phyloP scores from a whole-genome alignment of 2,329 filamentous ascomycete species.

The Elsinoe fawcettii region DNA sequence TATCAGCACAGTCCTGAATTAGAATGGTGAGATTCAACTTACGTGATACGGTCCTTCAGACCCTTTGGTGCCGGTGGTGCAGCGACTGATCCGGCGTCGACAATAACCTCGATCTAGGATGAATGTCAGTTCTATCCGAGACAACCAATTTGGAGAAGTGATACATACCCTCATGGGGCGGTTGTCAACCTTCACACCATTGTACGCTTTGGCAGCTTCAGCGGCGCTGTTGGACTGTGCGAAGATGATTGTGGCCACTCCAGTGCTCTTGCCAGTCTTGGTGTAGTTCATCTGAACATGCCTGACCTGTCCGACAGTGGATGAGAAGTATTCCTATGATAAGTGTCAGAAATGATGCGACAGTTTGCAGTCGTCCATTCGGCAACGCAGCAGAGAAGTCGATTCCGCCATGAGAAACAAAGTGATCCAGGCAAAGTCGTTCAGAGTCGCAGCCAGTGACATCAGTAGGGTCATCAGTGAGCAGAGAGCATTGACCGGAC shows the following conservation, averaged over 20 bases:
- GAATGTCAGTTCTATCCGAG: too few relatives aligned
- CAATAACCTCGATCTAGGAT: constrained; percentile 75
- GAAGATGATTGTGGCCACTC: constrained; percentile 86
- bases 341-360: constrained; percentile 20
- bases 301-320: constrained; percentile 84
- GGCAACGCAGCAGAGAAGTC: neutral
- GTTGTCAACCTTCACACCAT: constrained; percentile 84
- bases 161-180: constrained; percentile 76
- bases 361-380: neutral
- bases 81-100: constrained; percentile 66
- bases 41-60: constrained; percentile 77
- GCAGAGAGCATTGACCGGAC: constrained; percentile 16
- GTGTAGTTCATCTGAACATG: constrained; percentile 87
- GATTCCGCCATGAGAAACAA: constrained; percentile 15
- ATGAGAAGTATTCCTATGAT: constrained; percentile 87
- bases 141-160: neutral
- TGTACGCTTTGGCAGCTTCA: constrained; percentile 74
- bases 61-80: constrained; percentile 61
- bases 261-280: constrained; percentile 82
- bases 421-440: constrained; percentile 1
- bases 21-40: constrained; percentile 33
- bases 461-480: constrained; percentile 16
- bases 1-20: neutral
- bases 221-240: constrained; percentile 69
- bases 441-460: constrained; percentile 12